Base-by-base conservation (phyloP, 805 yeast genomes). In the Pichia thaimueangensis region DNA sequence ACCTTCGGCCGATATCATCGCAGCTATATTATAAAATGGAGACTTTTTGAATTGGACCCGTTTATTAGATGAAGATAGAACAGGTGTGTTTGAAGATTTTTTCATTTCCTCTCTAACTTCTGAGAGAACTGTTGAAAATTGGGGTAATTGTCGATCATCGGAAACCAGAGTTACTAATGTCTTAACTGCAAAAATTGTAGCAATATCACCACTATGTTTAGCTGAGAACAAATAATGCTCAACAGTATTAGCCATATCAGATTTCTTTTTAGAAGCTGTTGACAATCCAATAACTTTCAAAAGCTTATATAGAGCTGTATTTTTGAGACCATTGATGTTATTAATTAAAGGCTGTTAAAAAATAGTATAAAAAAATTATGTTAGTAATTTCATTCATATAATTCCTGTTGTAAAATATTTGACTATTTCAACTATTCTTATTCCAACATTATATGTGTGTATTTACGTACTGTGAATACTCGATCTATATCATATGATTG, bases 101-200 rank as follows among this genome's bases (percentile, higher is more conserved):
- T 25, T 25, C 3, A 35, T 12, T 13, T 25, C 10, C 13, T 13
- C n/a, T 35, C 23, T 16, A 10, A 27, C 19, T 23, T 37, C 24
- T 3, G 31, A 6, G 10, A 35, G 16, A 9, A 41, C 24, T 11
- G 10, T 12, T 12, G 19, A 15, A 16, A 13, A 28, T 4, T 13
- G 19, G 4, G 51, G 50, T 5, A 45, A 27, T 8, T 37, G 29
- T 13, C 34, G 38, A 3, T 30, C 41, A 41, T 48, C 16, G 22
- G 35, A 15, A 52, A 70, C 64, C 44, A 65, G 64, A 20, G 63
- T 52, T 12, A 78, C 69, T 13, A 78, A 46, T 24, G 69, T 62
- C 27, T 69, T 63, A 13, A 76, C 56, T 1, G 80, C 70, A 34
- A 66, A 56, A 21, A 78, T 58, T 41, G 75, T 62, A 35, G 70